A percentile compares a stretch with the other conserved stretches of the same genome.
Conservation (phyloP, 2,329 filamentous ascomycete genomes). For the Aspergillus arachidicola region DNA sequence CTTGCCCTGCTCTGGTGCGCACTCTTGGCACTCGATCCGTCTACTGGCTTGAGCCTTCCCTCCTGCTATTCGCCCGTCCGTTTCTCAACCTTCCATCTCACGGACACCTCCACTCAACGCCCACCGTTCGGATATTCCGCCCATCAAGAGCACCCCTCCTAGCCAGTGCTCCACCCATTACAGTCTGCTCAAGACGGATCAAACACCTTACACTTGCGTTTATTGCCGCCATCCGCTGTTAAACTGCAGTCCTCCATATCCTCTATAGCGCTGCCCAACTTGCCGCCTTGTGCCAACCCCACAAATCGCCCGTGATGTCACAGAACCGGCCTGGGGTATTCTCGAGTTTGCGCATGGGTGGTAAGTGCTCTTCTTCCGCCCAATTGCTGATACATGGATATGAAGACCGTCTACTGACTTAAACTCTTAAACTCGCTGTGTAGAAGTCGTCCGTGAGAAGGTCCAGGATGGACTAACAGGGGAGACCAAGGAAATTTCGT, state of each 20-base stretch:
- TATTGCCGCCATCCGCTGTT: constrained; percentile 49
- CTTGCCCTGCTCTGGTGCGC: constrained; percentile 21
- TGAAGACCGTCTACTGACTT: constrained; percentile 19
- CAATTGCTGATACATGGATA: constrained; percentile 28
- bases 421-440: constrained; percentile 13
- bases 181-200: constrained; percentile 58
- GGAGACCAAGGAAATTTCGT: constrained; percentile 94
- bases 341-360: constrained; percentile 89
- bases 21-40: constrained; percentile 33
- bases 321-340: constrained; percentile 91
- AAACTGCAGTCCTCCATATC: constrained; percentile 46
- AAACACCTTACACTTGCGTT: constrained; percentile 41
- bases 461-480: constrained; percentile 97
- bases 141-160: constrained; percentile 36
- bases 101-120: constrained; percentile 33
- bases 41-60: constrained; percentile 28
- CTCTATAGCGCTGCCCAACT: constrained; percentile 39
- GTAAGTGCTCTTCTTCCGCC: constrained; percentile 59
- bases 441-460: constrained; percentile 97
- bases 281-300: constrained; percentile 21
- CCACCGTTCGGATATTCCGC: constrained; percentile 38
- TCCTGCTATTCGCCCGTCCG: constrained; percentile 29
- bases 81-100: constrained; percentile 39
- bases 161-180: constrained; percentile 35
- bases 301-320: constrained; percentile 66